Base-by-base conservation (phyloP, 495 filamentous ascomycete species). In the Tuber melanosporum region DNA sequence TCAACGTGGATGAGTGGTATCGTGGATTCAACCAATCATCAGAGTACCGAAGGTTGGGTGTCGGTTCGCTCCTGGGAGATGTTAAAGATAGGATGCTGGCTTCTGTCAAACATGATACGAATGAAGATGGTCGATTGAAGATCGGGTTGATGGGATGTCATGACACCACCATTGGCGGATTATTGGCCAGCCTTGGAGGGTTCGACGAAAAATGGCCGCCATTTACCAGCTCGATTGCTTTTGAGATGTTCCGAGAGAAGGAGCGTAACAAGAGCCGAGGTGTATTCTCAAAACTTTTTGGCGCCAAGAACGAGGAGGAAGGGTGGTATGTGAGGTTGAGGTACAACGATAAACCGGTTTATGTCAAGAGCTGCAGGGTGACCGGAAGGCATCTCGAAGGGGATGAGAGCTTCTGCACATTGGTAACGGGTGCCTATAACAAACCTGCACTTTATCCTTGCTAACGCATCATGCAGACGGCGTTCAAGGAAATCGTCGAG, bases 1-100 rank as follows among this genome's bases (percentile, higher is more conserved):
- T 98, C 71, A 89, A 87, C 66, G 90, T 93, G 2, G 95, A 99
- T 79, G 96, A 99, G 85, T 98, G 95, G 95, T 98, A 91, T 82
- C 85, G 90, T 12, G 95, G 95, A 6, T 99, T 94, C 83, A 87
- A 87, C 57, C 93, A 97, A 85, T 93, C 89, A 74, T 84, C 82
- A 41, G 95, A 99, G 84, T 98, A 95, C 86, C 90, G 95, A 9
- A 88, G 86, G 79, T 86, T 99, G 4, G 95, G 96, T 4, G 94
- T 97, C 75, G 95, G 95, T 66, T 89, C 87, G 22, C 85, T 98
- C 26, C 84, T 96, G 81, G 94, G 93, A 3, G 95, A 99, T 83
- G 85, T 97, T 46, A 90, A 93, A n/a, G 87, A 89, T 62, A 87
- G 93, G 5, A 97, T 98, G 94, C 88, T 94, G 19, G 90, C 20